Evolutionary conservation across 83 land plant species (phyloP).

Genomic region (Isoetes engelmannii): DNA sequence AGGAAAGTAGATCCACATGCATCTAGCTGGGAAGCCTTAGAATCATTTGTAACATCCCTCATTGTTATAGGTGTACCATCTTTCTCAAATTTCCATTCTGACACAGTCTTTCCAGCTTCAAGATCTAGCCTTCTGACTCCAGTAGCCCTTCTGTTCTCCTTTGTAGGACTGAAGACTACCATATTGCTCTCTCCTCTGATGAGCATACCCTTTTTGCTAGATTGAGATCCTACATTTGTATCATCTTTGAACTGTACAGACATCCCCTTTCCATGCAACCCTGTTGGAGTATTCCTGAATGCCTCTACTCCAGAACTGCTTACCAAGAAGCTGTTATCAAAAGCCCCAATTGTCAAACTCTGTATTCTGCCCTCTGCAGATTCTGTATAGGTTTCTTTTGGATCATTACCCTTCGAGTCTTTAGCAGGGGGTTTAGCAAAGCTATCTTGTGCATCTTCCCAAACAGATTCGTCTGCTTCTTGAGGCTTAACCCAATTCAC

Average conservation of each 20-base stretch:
- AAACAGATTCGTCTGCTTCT: constrained; percentile 77
- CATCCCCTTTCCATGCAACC: constrained; percentile 6
- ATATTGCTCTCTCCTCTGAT: constrained; percentile 14
- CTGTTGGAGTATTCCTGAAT: constrained; percentile 3
- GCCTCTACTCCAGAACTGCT: constrained; percentile 7
- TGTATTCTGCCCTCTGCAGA: constrained; percentile 59
- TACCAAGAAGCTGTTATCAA: constrained; percentile 12
- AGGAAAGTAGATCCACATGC: constrained; percentile 22
- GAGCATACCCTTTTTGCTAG: constrained; percentile 12
- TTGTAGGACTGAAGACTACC: constrained; percentile 9
- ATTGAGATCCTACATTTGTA: not conserved
- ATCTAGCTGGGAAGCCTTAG: constrained; percentile 24
- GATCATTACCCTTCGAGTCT: constrained; percentile 28
- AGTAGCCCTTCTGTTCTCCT: constrained; percentile 1
- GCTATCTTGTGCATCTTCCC: constrained; percentile 91
- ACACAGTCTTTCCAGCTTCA: constrained; percentile 10
- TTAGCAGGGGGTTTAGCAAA: constrained; percentile 30
- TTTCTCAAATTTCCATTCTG: constrained; percentile 8
- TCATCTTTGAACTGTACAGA: not conserved
- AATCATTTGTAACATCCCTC: constrained; percentile 29
- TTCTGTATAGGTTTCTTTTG: constrained; percentile 74
- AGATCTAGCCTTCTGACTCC: not conserved
- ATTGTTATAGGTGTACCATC: constrained; percentile 16
- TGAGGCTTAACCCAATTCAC: constrained; percentile 88
- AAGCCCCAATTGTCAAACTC: constrained; percentile 73